Conservation (phyloP, 164 flowering plant species). For the Vitis riparia region DNA sequence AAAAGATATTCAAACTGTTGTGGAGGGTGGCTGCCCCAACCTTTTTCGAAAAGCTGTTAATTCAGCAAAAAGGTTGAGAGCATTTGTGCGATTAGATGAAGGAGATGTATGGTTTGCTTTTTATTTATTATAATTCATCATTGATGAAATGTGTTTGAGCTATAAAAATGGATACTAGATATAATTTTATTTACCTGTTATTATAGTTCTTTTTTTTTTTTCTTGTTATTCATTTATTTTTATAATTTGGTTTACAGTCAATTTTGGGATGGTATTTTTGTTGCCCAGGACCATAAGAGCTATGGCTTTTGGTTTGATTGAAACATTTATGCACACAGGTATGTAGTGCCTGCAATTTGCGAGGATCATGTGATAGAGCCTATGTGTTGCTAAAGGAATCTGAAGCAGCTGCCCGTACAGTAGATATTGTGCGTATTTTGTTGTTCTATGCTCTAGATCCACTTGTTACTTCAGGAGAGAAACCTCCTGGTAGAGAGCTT, state of each 20-base stretch:
- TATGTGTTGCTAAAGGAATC: conserved; percentile 58
- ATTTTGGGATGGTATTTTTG: background rate
- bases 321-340: conserved; percentile 48
- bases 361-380: conserved; percentile 96
- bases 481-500: conserved; percentile 47
- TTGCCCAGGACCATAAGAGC: background rate
- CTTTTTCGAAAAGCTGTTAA: conserved; percentile 75
- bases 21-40: conserved; percentile 85
- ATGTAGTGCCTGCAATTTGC: conserved; percentile 69
- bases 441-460: conserved; percentile 75
- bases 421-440: conserved; percentile 81
- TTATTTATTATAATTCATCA: background rate
- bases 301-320: background rate
- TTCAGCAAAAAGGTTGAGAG: conserved; percentile 86
- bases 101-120: conserved; percentile 63
- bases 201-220: background rate
- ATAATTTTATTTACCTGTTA: background rate
- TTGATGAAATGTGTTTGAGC: background rate
- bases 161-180: no score
- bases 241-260: background rate
- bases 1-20: conserved; percentile 61
- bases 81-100: conserved; percentile 64
- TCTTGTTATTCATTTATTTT: background rate
- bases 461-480: conserved; percentile 47
- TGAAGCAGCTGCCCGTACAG: conserved; percentile 75